phyloP scores from a whole-genome alignment of 208 protist species.

The Leishmania guyanensis region DNA sequence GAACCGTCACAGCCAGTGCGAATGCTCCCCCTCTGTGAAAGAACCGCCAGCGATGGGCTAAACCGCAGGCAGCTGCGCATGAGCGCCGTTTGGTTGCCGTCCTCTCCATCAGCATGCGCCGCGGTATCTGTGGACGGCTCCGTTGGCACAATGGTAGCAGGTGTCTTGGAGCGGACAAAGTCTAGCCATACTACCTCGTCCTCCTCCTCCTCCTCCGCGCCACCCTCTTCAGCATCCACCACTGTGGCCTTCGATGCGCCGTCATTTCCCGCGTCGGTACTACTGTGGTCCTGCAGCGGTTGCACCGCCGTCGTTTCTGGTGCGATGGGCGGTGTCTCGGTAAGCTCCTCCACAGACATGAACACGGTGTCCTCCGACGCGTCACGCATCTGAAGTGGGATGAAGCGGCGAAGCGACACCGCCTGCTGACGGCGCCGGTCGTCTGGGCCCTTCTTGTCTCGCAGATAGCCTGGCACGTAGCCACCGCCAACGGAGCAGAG shows the following conservation, averaged over 20 bases:
- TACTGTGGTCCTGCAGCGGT: background rate
- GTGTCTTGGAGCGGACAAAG: constrained; percentile 16
- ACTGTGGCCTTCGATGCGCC: background rate
- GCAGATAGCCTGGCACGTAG: constrained; percentile 40
- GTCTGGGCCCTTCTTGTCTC: constrained; percentile 46
- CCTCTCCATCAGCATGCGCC: background rate
- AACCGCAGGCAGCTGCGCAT: constrained; percentile 26
- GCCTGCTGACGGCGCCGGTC: constrained; percentile 30
- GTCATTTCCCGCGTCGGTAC: background rate
- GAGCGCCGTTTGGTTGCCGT: background rate
- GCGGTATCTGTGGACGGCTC: background rate
- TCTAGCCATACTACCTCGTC: constrained; percentile 22
- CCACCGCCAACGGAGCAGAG: constrained; percentile 38
- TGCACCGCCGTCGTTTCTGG: background rate
- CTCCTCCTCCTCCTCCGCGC: background rate
- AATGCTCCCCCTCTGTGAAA: background rate
- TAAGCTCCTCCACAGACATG: constrained; percentile 27
- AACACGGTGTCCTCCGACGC: constrained; percentile 6
- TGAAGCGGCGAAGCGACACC: constrained; percentile 2
- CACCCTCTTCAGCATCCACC: background rate
- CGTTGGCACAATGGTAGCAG: background rate
- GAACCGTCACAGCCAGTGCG: background rate
- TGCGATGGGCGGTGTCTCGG: background rate
- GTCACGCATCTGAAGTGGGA: constrained; percentile 29
- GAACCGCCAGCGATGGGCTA: background rate